Evolutionary conservation across 192 early-diverging fungal genomes (phyloP).

Genomic region (Lobosporangium transversale): DNA sequence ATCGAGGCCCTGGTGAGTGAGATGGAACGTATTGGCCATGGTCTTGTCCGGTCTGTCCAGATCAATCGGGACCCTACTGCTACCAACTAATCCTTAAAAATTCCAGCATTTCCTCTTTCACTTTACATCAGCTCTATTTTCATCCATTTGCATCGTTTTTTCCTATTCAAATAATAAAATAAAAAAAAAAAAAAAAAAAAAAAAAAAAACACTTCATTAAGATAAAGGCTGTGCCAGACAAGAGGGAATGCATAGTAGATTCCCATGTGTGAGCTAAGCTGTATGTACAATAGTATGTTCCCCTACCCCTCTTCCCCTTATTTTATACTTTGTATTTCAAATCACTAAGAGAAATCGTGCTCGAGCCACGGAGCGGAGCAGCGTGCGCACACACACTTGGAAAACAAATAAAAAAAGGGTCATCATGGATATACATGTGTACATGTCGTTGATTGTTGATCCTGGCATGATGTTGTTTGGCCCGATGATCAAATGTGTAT

Average conservation of each 20-base stretch:
- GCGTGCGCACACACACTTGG: too few species aligned
- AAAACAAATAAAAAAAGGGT: too few species aligned
- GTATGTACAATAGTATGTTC: too few species aligned
- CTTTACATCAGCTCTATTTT: not conserved
- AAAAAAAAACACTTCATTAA: not conserved
- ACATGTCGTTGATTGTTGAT: too few species aligned
- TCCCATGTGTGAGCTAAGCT: too few species aligned
- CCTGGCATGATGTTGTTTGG: not conserved
- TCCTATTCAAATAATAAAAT: not conserved
- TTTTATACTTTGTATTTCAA: too few species aligned
- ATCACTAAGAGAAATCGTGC: too few species aligned
- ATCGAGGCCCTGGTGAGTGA: conserved; percentile 69
- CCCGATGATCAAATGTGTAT: not conserved
- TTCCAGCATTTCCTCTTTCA: not conserved
- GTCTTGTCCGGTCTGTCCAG: conserved; percentile 54
- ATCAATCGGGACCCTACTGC: conserved; percentile 38
- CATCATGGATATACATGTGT: too few species aligned
- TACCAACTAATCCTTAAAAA: conserved; percentile 5
- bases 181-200: conserved; percentile 1
- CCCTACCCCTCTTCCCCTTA: not conserved
- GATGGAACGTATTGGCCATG: conserved; percentile 73
- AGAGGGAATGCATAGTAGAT: not conserved
- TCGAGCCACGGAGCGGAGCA: too few species aligned
- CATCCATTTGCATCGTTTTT: conserved; percentile 2
- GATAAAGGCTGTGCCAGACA: too few species aligned